A percentile compares a stretch with the other conserved stretches of the same genome.
phyloP scores from a whole-genome alignment of 129 eudicot genomes.

The Gnaphalium uliginosum region DNA sequence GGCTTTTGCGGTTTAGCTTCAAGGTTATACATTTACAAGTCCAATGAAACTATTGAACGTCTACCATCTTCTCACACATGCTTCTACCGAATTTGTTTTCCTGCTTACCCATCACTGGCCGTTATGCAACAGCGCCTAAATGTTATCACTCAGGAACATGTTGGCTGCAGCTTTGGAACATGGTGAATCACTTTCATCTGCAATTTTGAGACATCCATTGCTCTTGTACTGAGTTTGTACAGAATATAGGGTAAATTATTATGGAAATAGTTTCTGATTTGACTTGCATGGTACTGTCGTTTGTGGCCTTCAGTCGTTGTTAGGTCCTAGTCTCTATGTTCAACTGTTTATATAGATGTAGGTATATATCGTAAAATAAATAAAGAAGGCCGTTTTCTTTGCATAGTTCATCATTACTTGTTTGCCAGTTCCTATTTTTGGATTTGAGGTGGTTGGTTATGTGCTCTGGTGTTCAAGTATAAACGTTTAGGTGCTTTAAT shows the following conservation, averaged over 20 bases:
- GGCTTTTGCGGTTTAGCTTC: constrained; percentile 94
- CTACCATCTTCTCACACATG: constrained; percentile 96
- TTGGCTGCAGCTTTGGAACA: constrained; percentile 93
- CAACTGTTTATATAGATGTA: constrained; percentile 44
- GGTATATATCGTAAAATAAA: constrained; percentile 23
- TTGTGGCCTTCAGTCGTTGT: constrained; percentile 15
- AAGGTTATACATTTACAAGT: constrained; percentile 55
- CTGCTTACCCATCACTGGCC: constrained; percentile 57
- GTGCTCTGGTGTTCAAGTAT: background rate
- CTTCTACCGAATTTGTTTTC: constrained; percentile 68
- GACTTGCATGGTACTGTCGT: constrained; percentile 11
- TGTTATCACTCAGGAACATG: constrained; percentile 79
- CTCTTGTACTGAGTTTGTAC: constrained; percentile 4
- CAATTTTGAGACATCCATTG: constrained; percentile 1
- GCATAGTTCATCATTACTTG: background rate
- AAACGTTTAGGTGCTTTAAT: background rate
- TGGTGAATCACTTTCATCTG: constrained; percentile 40
- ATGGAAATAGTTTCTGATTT: background rate
- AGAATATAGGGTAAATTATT: constrained; percentile 11
- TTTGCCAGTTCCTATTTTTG: background rate
- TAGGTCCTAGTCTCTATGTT: constrained; percentile 19
- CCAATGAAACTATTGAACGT: constrained; percentile 45
- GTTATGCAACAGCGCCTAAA: constrained; percentile 65
- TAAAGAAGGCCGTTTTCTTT: constrained; percentile 27
- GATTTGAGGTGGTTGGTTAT: background rate